Percentiles rank a stretch among this genome's conserved stretches.
Evolutionary conservation across 805 yeast genomes (phyloP).

Genomic region (Maudiozyma bulderi): DNA sequence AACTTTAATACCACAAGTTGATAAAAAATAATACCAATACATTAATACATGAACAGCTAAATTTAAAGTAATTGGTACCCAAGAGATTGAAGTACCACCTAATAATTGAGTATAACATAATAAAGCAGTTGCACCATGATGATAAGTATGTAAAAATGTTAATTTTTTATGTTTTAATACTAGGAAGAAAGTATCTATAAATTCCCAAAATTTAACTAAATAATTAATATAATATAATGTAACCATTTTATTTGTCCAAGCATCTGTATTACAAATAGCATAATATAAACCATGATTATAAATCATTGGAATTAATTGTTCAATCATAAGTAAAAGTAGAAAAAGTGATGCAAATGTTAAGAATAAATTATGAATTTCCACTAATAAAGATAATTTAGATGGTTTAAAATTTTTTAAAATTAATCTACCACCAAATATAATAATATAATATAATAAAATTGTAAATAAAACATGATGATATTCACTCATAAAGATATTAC

Average conservation of each 20-base stretch:
- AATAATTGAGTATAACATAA: constrained; percentile 87
- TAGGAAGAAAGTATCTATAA: constrained; percentile 81
- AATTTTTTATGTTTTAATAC: constrained; percentile 86
- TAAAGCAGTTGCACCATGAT: constrained; percentile 95
- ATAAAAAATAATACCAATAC: constrained; percentile 94
- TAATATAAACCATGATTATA: constrained; percentile 66
- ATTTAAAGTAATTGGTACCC: constrained; percentile 90
- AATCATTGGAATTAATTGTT: constrained; percentile 77
- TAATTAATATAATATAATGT: constrained; percentile 84
- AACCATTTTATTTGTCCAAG: constrained; percentile 79
- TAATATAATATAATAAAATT: constrained; percentile 59
- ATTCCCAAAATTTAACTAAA: constrained; percentile 79
- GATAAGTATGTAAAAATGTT: constrained; percentile 89
- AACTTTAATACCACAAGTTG: constrained; percentile 86
- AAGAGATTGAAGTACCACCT: constrained; percentile 82
- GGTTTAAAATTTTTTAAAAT: constrained; percentile 51
- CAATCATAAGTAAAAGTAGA: constrained; percentile 61
- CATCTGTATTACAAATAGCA: constrained; percentile 66
- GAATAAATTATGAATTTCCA: constrained; percentile 75
- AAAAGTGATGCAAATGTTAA: constrained; percentile 60
- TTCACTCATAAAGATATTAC: constrained; percentile 55
- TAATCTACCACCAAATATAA: constrained; percentile 77
- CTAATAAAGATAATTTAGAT: constrained; percentile 58
- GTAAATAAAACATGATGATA: constrained; percentile 45
- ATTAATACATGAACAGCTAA: constrained; percentile 88